Base-by-base conservation (phyloP, 1,284 basidiomycete species). In the Sanghuangporus weigelae region DNA sequence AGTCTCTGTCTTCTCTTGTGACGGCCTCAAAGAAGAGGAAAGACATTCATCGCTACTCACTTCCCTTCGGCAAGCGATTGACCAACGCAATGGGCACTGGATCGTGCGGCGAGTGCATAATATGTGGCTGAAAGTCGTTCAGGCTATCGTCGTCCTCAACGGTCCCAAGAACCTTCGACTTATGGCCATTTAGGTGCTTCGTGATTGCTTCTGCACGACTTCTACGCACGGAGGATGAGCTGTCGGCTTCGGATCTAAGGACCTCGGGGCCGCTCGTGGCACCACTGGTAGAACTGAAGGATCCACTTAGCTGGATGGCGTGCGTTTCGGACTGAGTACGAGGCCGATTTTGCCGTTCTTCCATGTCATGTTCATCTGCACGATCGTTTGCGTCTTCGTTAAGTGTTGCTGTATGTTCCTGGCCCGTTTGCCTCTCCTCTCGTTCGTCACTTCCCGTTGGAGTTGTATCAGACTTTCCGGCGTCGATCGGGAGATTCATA, bases 41-140 rank as follows among this genome's bases (percentile, higher is more conserved):
- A 57, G 56, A 59, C 7, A 19, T 14, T n/a, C 11, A 19, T 46
- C 21, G 3, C 1, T 4, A 74, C 76, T 69, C 65, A 73, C 77
- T 81, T 63, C 88, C 88, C 68, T 84, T 84, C 0, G 89, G 87
- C 53, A 82, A 78, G 16, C 90, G 83, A 70, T 87, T 90, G 57
- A 87, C 84, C 73, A 93, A 79, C 3, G 84, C 89, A 68, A 93
- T 90, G 0, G 91, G 90, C 64, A 89, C 83, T 42, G 88, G 84
- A 19, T 77, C 74, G 66, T 88, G 86, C 7, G 79, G 76, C 14
- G 77, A 74, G 67, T 89, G 87, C 7, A 89, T 72, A 54, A 85
- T 75, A 67, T 84, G 80, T 11, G 84, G 83, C 46, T 73, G 71
- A 73, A 84, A 84, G 48, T 78, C 75, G 51, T 71, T 68, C n/a